Conservation (phyloP, 1,284 basidiomycete genomes). For the Gomphus sp. region DNA sequence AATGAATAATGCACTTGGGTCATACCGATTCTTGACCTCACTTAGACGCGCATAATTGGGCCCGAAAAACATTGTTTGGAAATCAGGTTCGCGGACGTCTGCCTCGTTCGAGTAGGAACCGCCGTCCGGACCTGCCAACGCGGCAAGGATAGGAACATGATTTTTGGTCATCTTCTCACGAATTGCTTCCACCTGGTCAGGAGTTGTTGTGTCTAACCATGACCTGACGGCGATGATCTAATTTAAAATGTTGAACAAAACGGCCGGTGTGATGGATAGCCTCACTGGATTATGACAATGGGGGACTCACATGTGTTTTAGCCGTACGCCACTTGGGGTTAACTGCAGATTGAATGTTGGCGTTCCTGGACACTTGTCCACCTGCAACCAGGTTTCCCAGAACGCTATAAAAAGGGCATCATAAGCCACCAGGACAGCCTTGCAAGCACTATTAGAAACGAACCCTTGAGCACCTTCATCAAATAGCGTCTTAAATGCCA, state of each 20-base stretch:
- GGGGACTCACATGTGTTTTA: slow-evolving; percentile 8
- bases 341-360: slow-evolving; percentile 4
- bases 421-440: background rate
- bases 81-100: slow-evolving; percentile 21
- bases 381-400: slow-evolving; percentile 10
- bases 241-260: background rate
- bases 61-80: slow-evolving; percentile 24
- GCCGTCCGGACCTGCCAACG: slow-evolving; percentile 16
- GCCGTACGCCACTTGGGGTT: slow-evolving; percentile 11
- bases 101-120: slow-evolving; percentile 24
- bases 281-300: background rate
- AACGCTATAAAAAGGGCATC: background rate
- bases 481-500: slow-evolving; percentile 1
- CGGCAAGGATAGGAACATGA: slow-evolving; percentile 14
- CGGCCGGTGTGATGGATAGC: background rate
- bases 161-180: slow-evolving; percentile 13
- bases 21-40: slow-evolving; percentile 21
- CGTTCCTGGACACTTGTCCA: slow-evolving; percentile 11
- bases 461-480: slow-evolving; percentile 6
- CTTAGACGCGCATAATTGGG: slow-evolving; percentile 21
- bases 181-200: slow-evolving; percentile 12
- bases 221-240: background rate
- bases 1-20: slow-evolving; percentile 24
- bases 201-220: slow-evolving; percentile 6
- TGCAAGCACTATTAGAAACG: background rate